phyloP scores from a whole-genome alignment of 1,284 basidiomycete genomes.

The Fistulinella cinereoalba region DNA sequence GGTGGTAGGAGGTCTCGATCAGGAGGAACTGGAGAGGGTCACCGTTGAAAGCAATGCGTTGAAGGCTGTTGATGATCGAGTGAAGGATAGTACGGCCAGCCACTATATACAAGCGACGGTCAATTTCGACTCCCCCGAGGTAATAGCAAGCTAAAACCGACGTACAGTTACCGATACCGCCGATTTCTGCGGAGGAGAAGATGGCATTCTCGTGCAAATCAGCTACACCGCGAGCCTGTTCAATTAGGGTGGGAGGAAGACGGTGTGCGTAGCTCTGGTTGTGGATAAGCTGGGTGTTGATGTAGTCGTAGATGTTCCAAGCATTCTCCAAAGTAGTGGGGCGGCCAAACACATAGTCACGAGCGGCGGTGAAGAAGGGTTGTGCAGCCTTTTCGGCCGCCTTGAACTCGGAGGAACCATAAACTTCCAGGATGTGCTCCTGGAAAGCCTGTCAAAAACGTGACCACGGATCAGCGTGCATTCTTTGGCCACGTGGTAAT shows the following conservation, averaged over 20 bases:
- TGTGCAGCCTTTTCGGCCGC: constrained; percentile 50
- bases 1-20: constrained; percentile 81
- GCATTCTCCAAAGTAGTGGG: constrained; percentile 67
- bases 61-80: constrained; percentile 65
- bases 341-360: constrained; percentile 68
- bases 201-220: constrained; percentile 78
- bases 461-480: constrained; percentile 15
- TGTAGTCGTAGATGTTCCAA: constrained; percentile 76
- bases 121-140: neutral
- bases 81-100: constrained; percentile 76
- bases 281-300: constrained; percentile 74
- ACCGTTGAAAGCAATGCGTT: constrained; percentile 73
- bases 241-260: constrained; percentile 64
- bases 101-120: constrained; percentile 43
- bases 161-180: constrained; percentile 74
- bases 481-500: neutral
- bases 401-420: constrained; percentile 65
- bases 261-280: constrained; percentile 75
- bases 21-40: constrained; percentile 77
- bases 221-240: constrained; percentile 69
- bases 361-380: constrained; percentile 63
- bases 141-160: constrained; percentile 15
- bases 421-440: constrained; percentile 56
- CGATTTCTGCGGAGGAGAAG: constrained; percentile 62
- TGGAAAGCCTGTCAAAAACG: constrained; percentile 50